These are phyloP conservation scores for Monilinia polystroma DNA, from an alignment of 2,329 filamentous ascomycete genomes.

Conservation along the genomic window DNA sequence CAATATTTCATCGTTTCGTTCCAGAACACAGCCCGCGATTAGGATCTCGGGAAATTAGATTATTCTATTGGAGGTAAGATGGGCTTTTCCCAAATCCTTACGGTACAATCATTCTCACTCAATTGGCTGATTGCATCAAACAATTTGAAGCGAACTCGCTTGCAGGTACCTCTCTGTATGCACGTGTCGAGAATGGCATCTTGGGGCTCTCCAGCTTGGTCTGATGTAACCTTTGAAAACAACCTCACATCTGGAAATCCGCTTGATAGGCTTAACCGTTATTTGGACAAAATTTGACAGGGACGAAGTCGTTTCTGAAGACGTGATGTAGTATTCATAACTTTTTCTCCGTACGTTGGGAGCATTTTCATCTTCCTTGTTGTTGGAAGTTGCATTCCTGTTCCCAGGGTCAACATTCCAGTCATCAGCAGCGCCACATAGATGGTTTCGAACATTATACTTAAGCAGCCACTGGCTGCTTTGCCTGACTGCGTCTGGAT, in stretches of 20 bases:
- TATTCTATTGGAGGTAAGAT: conserved; percentile 6
- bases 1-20: neutral
- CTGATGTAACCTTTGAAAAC: neutral
- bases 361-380: neutral
- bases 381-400: conserved; percentile 2
- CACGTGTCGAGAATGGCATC: conserved; percentile 3
- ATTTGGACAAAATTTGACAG: neutral
- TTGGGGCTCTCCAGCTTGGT: neutral
- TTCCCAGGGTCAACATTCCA: conserved; percentile 10
- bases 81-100: conserved; percentile 15
- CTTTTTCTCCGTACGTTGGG: conserved; percentile 3
- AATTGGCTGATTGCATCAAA: neutral
- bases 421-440: conserved; percentile 4
- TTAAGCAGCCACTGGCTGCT: conserved; percentile 16
- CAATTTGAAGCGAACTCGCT: neutral
- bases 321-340: neutral
- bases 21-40: conserved; percentile 13
- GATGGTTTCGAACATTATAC: conserved; percentile 7
- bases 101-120: neutral
- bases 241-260: conserved; percentile 2
- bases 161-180: neutral
- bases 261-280: neutral
- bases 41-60: conserved; percentile 18
- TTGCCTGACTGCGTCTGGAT: neutral
- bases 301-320: conserved; percentile 8